These are phyloP conservation scores for Cicer yamashitae DNA, from an alignment of 306 rosid genomes.

Conservation along the genomic window DNA sequence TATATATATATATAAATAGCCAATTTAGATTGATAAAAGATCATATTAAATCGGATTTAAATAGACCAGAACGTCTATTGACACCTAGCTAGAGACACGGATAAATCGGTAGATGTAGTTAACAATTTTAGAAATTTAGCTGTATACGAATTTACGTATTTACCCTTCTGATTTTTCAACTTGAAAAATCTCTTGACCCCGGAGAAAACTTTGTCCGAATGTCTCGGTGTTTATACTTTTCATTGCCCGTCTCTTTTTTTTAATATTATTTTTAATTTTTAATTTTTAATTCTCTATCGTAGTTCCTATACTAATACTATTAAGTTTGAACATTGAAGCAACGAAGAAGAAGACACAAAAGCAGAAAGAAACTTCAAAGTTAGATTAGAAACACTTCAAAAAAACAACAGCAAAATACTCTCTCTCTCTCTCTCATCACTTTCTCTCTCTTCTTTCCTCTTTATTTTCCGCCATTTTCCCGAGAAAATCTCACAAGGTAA, in stretches of 20 bases:
- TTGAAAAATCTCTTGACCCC: not conserved
- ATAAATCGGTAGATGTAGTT: too few species aligned
- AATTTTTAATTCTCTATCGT: not conserved
- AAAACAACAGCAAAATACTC: not conserved
- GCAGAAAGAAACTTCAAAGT: slow-evolving; percentile 26
- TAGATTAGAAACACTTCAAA: too few species aligned
- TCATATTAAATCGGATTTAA: too few species aligned
- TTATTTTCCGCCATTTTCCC: slow-evolving; percentile 57
- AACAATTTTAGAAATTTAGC: too few species aligned
- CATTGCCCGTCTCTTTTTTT: not conserved
- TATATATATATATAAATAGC: too few species aligned
- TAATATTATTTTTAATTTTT: not conserved
- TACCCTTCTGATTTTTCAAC: not conserved
- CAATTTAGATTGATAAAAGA: too few species aligned
- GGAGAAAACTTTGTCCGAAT: slow-evolving; percentile 30
- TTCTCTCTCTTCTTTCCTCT: slow-evolving; percentile 16
- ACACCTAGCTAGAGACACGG: too few species aligned
- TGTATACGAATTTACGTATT: not conserved
- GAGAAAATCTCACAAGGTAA: slow-evolving; percentile 54
- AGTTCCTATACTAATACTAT: not conserved
- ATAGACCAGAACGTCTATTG: too few species aligned
- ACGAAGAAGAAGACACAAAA: not conserved
- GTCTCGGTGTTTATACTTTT: slow-evolving; percentile 34
- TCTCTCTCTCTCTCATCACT: slow-evolving; percentile 6
- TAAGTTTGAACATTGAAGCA: slow-evolving; percentile 26